Conservation (phyloP, 2,329 filamentous ascomycete species). For the Aspergillus floridensis region DNA sequence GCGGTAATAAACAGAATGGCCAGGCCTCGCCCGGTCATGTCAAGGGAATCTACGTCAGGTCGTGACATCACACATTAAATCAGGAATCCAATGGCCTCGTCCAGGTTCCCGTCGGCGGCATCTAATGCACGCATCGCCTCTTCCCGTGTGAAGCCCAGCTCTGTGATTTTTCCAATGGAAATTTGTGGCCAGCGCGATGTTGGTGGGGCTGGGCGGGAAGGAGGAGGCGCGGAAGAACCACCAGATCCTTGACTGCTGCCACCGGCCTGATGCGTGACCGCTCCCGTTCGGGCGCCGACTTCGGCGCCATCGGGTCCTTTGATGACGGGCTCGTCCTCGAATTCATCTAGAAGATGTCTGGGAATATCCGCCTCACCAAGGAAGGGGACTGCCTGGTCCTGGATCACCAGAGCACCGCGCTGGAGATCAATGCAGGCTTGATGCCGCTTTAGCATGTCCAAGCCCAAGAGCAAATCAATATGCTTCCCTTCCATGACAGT, state of each 20-base stretch:
- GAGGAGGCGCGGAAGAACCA: slow-evolving; percentile 16
- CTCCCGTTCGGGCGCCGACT: slow-evolving; percentile 80
- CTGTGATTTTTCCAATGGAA: slow-evolving; percentile 71
- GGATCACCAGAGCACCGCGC: slow-evolving; percentile 81
- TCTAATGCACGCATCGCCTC: slow-evolving; percentile 78
- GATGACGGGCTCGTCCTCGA: slow-evolving; percentile 77
- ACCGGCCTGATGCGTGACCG: slow-evolving; percentile 45
- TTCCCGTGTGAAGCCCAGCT: slow-evolving; percentile 72
- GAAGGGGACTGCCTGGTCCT: slow-evolving; percentile 84
- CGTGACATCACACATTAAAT: slow-evolving; percentile 42
- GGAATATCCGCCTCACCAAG: slow-evolving; percentile 91
- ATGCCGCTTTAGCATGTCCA: slow-evolving; percentile 96
- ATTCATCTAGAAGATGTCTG: slow-evolving; percentile 69
- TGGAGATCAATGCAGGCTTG: slow-evolving; percentile 88
- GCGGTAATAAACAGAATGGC: slow-evolving; percentile 2
- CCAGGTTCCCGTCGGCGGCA: slow-evolving; percentile 80
- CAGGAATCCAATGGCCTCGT: slow-evolving; percentile 80
- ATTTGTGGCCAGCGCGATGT: slow-evolving; percentile 54
- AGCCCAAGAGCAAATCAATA: slow-evolving; percentile 85
- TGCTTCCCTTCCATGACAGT: slow-evolving; percentile 99
- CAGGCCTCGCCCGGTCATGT: slow-evolving; percentile 4
- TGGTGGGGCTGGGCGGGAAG: slow-evolving; percentile 26
- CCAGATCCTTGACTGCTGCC: slow-evolving; percentile 15
- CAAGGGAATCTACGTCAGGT: slow-evolving; percentile 1
- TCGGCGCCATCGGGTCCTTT: slow-evolving; percentile 83